Evolutionary conservation across 2,329 filamentous ascomycete species (phyloP).

Genomic region (Ramularia endophylla): DNA sequence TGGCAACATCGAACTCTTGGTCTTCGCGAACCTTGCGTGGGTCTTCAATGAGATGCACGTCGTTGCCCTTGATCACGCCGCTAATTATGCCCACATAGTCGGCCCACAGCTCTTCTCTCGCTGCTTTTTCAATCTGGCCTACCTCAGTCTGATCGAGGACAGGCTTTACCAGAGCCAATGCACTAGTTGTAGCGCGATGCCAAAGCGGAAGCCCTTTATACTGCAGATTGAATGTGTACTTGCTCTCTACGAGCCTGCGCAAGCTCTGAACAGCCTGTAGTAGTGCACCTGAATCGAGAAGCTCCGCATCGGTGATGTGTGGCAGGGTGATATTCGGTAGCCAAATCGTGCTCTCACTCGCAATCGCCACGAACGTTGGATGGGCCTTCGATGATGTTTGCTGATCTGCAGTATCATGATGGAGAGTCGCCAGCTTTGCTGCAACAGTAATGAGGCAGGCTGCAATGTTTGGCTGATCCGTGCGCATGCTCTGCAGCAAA

Average conservation of each 20-base stretch:
- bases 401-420: constrained; percentile 46
- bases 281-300: constrained; percentile 65
- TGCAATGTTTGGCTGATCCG: constrained; percentile 59
- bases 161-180: constrained; percentile 61
- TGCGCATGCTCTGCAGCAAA: constrained; percentile 61
- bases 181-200: constrained; percentile 69
- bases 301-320: constrained; percentile 57
- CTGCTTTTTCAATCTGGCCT: constrained; percentile 32
- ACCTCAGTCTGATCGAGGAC: constrained; percentile 49
- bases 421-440: constrained; percentile 64
- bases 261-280: constrained; percentile 61
- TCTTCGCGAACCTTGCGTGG: constrained; percentile 52
- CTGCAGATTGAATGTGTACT: constrained; percentile 70
- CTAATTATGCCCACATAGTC: constrained; percentile 35
- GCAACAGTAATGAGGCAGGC: constrained; percentile 63
- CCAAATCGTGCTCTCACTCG: constrained; percentile 71
- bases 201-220: constrained; percentile 70
- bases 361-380: constrained; percentile 83
- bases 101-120: constrained; percentile 49
- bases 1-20: constrained; percentile 72
- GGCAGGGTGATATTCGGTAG: constrained; percentile 55
- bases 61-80: constrained; percentile 34
- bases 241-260: constrained; percentile 63
- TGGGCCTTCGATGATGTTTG: constrained; percentile 34
- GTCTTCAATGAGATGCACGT: constrained; percentile 27